Percentiles rank a stretch among this genome's conserved stretches.
phyloP scores from a whole-genome alignment of 306 rosid species.

The Acacia crassicarpa region DNA sequence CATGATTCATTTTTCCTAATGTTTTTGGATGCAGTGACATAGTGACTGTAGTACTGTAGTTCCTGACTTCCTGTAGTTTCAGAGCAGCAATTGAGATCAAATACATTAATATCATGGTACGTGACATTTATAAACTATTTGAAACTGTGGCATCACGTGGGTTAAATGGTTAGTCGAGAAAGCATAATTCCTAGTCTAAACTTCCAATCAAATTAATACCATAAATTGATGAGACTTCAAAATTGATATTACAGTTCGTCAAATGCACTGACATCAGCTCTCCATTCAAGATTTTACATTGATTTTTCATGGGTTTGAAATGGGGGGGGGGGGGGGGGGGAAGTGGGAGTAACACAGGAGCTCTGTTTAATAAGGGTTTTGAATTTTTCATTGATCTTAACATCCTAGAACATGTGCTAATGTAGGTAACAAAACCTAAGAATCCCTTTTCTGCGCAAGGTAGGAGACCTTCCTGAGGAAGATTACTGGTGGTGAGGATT shows the following conservation, averaged over 20 bases:
- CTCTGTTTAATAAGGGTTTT: background rate
- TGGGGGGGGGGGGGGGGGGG: too few relatives aligned
- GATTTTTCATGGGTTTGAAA: background rate
- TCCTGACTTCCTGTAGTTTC: too few relatives aligned
- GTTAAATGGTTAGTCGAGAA: background rate
- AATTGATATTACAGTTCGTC: background rate
- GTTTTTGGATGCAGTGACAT: background rate
- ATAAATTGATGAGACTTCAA: background rate
- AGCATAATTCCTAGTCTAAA: background rate
- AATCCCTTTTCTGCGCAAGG: too few relatives aligned
- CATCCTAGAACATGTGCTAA: background rate
- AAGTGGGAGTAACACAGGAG: background rate
- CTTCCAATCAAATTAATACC: background rate
- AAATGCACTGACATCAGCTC: background rate
- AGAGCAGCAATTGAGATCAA: background rate
- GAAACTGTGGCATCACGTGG: background rate
- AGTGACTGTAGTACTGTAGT: background rate
- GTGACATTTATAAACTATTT: background rate
- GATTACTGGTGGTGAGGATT: background rate
- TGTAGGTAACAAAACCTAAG: background rate
- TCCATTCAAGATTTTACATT: background rate
- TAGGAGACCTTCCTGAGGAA: too few relatives aligned
- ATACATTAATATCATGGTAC: background rate
- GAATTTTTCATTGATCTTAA: background rate
- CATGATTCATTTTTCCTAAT: background rate